Percentiles rank a stretch among this genome's conserved stretches.
Conservation (phyloP, 2,329 filamentous ascomycete species). For the Fusarium duplospermum region DNA sequence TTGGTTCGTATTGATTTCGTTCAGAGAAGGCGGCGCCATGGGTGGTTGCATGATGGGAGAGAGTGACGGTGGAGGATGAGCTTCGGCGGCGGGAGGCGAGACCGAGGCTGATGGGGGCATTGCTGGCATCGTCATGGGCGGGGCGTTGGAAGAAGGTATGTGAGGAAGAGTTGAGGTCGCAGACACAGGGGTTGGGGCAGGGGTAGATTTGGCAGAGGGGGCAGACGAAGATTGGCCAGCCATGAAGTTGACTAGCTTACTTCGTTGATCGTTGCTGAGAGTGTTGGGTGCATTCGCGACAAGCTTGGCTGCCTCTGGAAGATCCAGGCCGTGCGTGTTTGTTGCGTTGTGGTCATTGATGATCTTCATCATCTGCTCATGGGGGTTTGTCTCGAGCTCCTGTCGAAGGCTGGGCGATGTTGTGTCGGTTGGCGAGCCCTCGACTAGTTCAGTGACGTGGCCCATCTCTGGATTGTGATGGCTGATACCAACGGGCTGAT, state of each 20-base stretch:
- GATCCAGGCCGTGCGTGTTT: slow-evolving; percentile 60
- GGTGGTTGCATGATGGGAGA: slow-evolving; percentile 61
- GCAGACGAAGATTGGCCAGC: slow-evolving; percentile 55
- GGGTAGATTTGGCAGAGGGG: slow-evolving; percentile 36
- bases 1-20: slow-evolving; percentile 75
- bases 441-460: slow-evolving; percentile 71
- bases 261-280: slow-evolving; percentile 67
- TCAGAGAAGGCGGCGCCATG: slow-evolving; percentile 63
- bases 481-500: slow-evolving; percentile 31
- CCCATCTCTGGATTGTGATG: slow-evolving; percentile 60
- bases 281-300: slow-evolving; percentile 67
- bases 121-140: slow-evolving; percentile 30
- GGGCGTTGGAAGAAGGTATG: slow-evolving; percentile 19
- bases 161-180: slow-evolving; percentile 14
- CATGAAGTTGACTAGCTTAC: slow-evolving; percentile 70
- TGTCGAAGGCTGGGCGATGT: slow-evolving; percentile 64
- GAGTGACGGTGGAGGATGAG: slow-evolving; percentile 52
- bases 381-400: slow-evolving; percentile 68
- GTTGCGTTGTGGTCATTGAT: slow-evolving; percentile 73
- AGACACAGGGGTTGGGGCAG: slow-evolving; percentile 27
- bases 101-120: slow-evolving; percentile 39
- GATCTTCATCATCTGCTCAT: slow-evolving; percentile 73
- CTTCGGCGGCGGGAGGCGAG: slow-evolving; percentile 42
- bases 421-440: slow-evolving; percentile 59
- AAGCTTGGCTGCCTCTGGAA: slow-evolving; percentile 62